Conservation (phyloP, 805 yeast genomes). For the Spathaspora arborariae region DNA sequence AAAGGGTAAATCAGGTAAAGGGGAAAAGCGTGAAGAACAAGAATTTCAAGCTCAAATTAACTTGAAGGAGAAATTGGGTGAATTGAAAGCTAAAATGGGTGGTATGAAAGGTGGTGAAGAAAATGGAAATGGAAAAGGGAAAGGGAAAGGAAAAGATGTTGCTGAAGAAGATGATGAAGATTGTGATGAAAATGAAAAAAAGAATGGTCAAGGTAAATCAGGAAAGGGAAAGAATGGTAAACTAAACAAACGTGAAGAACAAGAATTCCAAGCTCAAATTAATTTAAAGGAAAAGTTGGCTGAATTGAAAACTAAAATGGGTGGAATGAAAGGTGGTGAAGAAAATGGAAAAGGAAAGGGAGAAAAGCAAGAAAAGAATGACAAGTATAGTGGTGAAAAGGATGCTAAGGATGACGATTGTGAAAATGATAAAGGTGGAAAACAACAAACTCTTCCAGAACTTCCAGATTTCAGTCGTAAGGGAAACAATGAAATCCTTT, state of each 20-base stretch:
- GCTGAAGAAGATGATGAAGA: not conserved
- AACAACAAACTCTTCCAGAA: not conserved
- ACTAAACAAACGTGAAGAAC: not conserved
- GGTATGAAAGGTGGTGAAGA: not conserved
- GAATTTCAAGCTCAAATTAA: not conserved
- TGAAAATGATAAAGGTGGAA: not conserved
- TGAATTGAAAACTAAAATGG: not conserved
- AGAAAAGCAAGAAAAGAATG: not conserved
- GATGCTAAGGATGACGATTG: not conserved
- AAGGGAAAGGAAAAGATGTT: not conserved
- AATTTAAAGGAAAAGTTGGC: not conserved
- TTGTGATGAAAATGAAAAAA: not conserved
- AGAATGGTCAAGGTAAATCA: not conserved
- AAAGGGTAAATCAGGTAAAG: not conserved
- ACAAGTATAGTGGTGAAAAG: slow-evolving; percentile 1
- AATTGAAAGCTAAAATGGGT: not conserved
- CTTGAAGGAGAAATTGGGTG: not conserved
- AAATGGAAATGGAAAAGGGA: not conserved
- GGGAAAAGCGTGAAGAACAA: not conserved
- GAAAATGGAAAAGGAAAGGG: slow-evolving; percentile 1
- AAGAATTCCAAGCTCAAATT: not conserved
- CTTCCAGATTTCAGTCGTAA: slow-evolving; percentile 1
- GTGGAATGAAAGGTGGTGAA: not conserved
- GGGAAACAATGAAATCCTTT: not conserved
- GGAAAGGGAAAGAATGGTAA: not conserved